Conservation (phyloP, 2,329 filamentous ascomycete genomes). For the Clarireedia sp. region DNA sequence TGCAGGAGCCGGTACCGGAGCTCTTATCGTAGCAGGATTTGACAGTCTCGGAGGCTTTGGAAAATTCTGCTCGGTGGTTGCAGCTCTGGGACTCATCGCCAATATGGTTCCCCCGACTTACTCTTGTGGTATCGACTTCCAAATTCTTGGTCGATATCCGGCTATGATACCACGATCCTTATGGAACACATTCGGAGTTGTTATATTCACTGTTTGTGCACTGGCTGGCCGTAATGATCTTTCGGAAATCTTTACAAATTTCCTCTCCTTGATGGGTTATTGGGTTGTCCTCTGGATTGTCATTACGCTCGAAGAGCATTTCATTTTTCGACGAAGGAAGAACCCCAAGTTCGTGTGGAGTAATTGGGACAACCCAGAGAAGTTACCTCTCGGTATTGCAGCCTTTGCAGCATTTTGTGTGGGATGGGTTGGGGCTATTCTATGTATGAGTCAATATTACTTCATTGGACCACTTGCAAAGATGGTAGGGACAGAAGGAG, state of each 20-base stretch:
- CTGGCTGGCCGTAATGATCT: slow-evolving; percentile 53
- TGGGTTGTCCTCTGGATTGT: slow-evolving; percentile 60
- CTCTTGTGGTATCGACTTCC: slow-evolving; percentile 58
- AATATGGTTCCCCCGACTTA: slow-evolving; percentile 61
- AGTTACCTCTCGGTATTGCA: slow-evolving; percentile 54
- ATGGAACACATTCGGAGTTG: slow-evolving; percentile 54
- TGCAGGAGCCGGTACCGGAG: slow-evolving; percentile 51
- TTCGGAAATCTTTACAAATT: slow-evolving; percentile 59
- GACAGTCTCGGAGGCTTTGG: slow-evolving; percentile 52
- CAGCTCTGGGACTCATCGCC: slow-evolving; percentile 55
- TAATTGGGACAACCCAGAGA: slow-evolving; percentile 49
- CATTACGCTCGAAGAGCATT: slow-evolving; percentile 53
- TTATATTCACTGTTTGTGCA: slow-evolving; percentile 58
- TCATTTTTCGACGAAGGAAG: slow-evolving; percentile 46
- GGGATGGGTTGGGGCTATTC: slow-evolving; percentile 56
- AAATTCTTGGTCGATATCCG: slow-evolving; percentile 53
- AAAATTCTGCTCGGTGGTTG: slow-evolving; percentile 57
- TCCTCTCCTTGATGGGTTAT: slow-evolving; percentile 63
- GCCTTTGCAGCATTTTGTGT: slow-evolving; percentile 53
- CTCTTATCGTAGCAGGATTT: slow-evolving; percentile 56
- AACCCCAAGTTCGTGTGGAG: slow-evolving; percentile 47
- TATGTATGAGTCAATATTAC: slow-evolving; percentile 64
- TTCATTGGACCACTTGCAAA: slow-evolving; percentile 54
- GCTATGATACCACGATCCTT: slow-evolving; percentile 52
- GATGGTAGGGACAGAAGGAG: slow-evolving; percentile 40